Conservation (phyloP, 2,329 filamentous ascomycete species). For the Colletotrichum chlorophyti region DNA sequence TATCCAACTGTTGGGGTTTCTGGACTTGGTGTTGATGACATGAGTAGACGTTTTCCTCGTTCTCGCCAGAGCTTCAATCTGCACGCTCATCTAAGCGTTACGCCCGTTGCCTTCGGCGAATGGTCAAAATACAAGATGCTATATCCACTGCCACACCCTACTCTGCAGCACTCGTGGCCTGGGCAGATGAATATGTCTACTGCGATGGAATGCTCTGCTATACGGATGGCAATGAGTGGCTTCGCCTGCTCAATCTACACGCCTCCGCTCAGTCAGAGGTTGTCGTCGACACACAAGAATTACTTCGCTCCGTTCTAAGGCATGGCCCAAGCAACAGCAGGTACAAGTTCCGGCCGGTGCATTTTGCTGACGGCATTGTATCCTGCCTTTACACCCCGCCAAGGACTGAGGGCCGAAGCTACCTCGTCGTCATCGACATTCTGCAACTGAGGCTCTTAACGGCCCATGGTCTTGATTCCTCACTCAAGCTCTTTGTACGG, state of each 20-base stretch:
- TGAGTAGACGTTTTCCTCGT: conserved; percentile 31
- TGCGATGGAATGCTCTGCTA: conserved; percentile 71
- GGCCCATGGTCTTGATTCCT: conserved; percentile 48
- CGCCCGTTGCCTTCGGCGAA: conserved; percentile 61
- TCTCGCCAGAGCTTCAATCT: conserved; percentile 33
- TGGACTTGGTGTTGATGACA: conserved; percentile 29
- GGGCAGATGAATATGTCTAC: conserved; percentile 68
- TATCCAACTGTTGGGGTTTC: neutral
- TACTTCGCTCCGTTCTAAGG: conserved; percentile 1
- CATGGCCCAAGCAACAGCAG: conserved; percentile 33
- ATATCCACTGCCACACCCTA: conserved; percentile 68
- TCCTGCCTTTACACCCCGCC: conserved; percentile 61
- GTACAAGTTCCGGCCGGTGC: conserved; percentile 60
- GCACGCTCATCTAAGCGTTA: conserved; percentile 41
- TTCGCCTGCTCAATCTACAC: conserved; percentile 68
- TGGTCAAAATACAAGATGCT: conserved; percentile 67
- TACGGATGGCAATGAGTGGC: conserved; percentile 48
- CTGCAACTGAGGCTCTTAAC: conserved; percentile 45
- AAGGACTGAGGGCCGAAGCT: conserved; percentile 44
- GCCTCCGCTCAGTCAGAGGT: conserved; percentile 54
- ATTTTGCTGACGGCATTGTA: conserved; percentile 63
- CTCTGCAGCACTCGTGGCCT: conserved; percentile 63
- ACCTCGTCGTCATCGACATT: conserved; percentile 60
- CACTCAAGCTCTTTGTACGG: conserved; percentile 69
- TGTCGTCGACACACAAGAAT: conserved; percentile 51